Evolutionary conservation across 1,139 yeast species (phyloP).

Genomic region (Eremothecium gossypii): DNA sequence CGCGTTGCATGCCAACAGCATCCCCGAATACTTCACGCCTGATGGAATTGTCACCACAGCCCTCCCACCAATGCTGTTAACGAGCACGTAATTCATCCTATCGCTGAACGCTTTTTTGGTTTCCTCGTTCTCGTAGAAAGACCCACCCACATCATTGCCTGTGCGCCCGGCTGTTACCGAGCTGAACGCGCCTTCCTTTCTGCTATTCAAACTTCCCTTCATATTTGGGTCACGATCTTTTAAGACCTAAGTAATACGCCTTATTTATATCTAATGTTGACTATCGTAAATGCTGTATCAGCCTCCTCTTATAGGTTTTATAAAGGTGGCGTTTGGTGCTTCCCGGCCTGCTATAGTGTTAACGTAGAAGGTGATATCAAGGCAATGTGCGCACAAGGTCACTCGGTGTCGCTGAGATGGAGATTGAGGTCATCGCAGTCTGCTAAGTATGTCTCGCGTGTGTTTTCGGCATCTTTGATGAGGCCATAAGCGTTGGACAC

Average conservation of each 20-base stretch:
- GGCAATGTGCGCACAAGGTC: too few species aligned
- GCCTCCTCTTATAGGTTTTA: neutral
- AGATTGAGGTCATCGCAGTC: conserved; percentile 15
- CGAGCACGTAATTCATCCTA: conserved; percentile 40
- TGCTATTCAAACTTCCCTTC: conserved; percentile 15
- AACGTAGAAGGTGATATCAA: neutral
- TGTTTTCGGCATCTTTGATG: conserved; percentile 11
- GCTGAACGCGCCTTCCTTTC: conserved; percentile 11
- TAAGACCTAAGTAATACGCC: too few species aligned
- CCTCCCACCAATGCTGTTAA: conserved; percentile 48
- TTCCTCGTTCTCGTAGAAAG: conserved; percentile 23
- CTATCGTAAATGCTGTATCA: neutral
- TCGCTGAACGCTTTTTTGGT: conserved; percentile 34
- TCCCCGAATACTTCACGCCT: conserved; percentile 55
- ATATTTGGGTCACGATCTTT: conserved; percentile 4
- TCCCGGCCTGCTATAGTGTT: neutral
- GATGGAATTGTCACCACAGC: conserved; percentile 52
- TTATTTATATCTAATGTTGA: neutral
- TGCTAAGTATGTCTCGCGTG: conserved; percentile 8
- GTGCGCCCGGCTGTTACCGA: conserved; percentile 8
- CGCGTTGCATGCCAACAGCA: conserved; percentile 39
- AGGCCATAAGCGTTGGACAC: conserved; percentile 23
- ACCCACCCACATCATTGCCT: conserved; percentile 5
- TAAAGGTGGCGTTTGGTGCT: conserved; percentile 2
- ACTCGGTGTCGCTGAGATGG: conserved; percentile 1